Conservation (phyloP, 768 basidiomycete genomes). For the Saitozyma podzolica region DNA sequence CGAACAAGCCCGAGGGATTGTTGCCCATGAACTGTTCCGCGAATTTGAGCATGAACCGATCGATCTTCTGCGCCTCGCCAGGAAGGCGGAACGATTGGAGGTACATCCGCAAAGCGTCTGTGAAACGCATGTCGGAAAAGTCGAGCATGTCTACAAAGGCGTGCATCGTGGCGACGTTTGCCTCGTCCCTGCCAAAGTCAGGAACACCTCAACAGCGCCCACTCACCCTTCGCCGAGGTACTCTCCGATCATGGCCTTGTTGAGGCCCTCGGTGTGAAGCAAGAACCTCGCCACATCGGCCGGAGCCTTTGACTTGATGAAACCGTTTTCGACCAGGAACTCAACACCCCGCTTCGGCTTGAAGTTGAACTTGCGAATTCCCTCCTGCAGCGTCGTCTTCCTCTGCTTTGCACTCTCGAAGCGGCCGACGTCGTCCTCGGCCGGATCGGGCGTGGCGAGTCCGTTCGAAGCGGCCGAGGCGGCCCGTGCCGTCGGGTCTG, state of each 20-base stretch:
- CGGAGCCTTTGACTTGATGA: slow-evolving; percentile 72
- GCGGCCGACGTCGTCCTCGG: slow-evolving; percentile 79
- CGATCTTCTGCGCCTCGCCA: slow-evolving; percentile 97
- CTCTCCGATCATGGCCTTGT: slow-evolving; percentile 95
- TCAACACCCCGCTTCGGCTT: slow-evolving; percentile 94
- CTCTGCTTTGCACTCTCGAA: slow-evolving; percentile 96
- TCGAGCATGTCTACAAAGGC: slow-evolving; percentile 92
- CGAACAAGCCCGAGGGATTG: slow-evolving; percentile 79
- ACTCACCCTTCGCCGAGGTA: slow-evolving; percentile 94
- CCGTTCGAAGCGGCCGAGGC: slow-evolving; percentile 21
- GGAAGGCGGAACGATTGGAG: slow-evolving; percentile 95
- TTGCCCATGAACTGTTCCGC: slow-evolving; percentile 93
- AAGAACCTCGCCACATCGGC: slow-evolving; percentile 81
- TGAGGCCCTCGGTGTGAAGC: slow-evolving; percentile 83
- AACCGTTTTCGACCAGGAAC: slow-evolving; percentile 83
- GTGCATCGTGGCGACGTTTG: slow-evolving; percentile 92
- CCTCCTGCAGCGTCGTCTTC: slow-evolving; percentile 91
- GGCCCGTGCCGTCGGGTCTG: slow-evolving; percentile 14
- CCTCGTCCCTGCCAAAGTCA: slow-evolving; percentile 66
- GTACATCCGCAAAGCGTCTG: slow-evolving; percentile 85
- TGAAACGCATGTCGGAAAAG: slow-evolving; percentile 75
- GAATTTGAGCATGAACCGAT: slow-evolving; percentile 98
- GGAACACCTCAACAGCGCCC: not conserved
- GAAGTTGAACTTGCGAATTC: slow-evolving; percentile 96
- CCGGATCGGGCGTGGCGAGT: slow-evolving; percentile 68